A percentile compares a stretch with the other conserved stretches of the same genome.
Conservation (phyloP, 495 filamentous ascomycete genomes). For the Lichina pygmaea region DNA sequence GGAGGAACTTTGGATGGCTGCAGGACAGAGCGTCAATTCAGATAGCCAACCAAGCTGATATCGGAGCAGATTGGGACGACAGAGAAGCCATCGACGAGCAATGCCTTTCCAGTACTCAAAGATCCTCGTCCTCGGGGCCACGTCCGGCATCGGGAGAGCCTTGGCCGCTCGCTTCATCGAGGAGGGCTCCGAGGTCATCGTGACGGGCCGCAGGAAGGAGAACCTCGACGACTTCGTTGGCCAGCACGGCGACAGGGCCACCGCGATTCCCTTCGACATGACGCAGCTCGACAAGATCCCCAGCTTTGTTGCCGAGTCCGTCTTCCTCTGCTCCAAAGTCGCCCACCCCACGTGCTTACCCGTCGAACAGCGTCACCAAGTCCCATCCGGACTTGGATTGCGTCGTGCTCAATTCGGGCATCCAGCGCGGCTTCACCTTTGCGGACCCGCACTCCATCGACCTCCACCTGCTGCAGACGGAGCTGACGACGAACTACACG, state of each 20-base stretch:
- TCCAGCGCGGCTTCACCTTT: slow-evolving; percentile 32
- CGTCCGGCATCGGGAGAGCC: slow-evolving; percentile 40
- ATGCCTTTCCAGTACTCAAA: slow-evolving; percentile 40
- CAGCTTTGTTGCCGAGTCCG: slow-evolving; percentile 23
- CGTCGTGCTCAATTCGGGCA: slow-evolving; percentile 29
- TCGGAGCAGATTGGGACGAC: not conserved
- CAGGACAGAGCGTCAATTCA: no score
- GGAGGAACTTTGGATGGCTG: no score
- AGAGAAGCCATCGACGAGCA: not conserved
- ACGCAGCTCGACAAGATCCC: slow-evolving; percentile 30
- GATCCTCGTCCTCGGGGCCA: slow-evolving; percentile 44
- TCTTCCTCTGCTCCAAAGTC: not conserved
- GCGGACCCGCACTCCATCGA: slow-evolving; percentile 27
- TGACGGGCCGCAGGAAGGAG: slow-evolving; percentile 36
- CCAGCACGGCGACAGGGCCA: slow-evolving; percentile 20
- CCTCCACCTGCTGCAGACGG: slow-evolving; percentile 21
- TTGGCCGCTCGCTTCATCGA: slow-evolving; percentile 34
- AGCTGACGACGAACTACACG: slow-evolving; percentile 42
- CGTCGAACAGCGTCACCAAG: slow-evolving; percentile 19
- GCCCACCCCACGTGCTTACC: not conserved
- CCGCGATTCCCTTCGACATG: slow-evolving; percentile 31
- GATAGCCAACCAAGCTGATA: no score
- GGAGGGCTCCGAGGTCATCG: slow-evolving; percentile 30
- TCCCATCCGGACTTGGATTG: slow-evolving; percentile 28
- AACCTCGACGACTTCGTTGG: slow-evolving; percentile 32